A percentile compares a stretch with the other conserved stretches of the same genome.
Evolutionary conservation across 768 basidiomycete species (phyloP).

Genomic region (Rhizopogon vesiculosus): DNA sequence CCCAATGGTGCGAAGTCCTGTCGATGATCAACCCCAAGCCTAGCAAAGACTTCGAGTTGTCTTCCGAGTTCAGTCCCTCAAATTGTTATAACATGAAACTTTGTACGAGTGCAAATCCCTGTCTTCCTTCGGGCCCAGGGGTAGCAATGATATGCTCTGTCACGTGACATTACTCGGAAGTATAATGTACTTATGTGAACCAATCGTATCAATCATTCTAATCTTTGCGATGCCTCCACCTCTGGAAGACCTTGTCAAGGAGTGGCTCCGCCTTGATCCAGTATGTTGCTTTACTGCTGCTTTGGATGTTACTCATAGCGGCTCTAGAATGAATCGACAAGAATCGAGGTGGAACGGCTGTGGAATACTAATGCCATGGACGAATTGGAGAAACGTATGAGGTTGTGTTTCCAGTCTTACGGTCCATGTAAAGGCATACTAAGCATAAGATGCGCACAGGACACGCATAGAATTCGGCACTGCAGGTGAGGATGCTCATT

Average conservation of each 20-base stretch:
- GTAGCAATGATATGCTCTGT: too few species aligned
- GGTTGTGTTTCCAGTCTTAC: conserved; percentile 17
- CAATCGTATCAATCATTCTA: neutral
- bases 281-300: conserved; percentile 19
- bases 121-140: too few species aligned
- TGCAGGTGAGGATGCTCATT: conserved; percentile 46
- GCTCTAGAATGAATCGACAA: conserved; percentile 34
- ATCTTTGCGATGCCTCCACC: conserved; percentile 10
- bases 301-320: neutral
- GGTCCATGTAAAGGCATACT: neutral
- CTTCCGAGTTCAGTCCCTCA: too few species aligned
- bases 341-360: conserved; percentile 29
- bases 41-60: too few species aligned
- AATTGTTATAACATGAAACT: too few species aligned
- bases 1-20: too few species aligned
- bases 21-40: too few species aligned
- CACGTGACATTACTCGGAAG: too few species aligned
- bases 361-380: conserved; percentile 21
- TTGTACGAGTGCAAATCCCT: too few species aligned
- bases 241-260: conserved; percentile 40
- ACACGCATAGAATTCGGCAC: conserved; percentile 83
- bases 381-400: conserved; percentile 39
- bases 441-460: conserved; percentile 27
- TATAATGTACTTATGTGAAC: too few species aligned
- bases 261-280: conserved; percentile 48